These are phyloP conservation scores for Crucihimalaya himalaica DNA, from an alignment of 345 rosid species.

Conservation along the genomic window DNA sequence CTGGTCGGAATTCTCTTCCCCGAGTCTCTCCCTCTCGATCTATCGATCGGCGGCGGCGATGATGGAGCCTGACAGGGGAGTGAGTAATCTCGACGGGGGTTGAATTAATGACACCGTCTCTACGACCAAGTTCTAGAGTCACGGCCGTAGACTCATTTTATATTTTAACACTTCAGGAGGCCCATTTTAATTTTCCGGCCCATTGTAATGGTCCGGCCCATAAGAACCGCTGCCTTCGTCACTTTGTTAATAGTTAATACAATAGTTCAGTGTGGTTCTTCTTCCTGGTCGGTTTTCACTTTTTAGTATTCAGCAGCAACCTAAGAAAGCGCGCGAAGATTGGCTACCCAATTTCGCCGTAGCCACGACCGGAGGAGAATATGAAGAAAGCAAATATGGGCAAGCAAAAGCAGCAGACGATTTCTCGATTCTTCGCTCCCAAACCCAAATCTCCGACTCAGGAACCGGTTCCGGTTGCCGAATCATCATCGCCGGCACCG, in stretches of 20 bases:
- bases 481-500: conserved; percentile 44
- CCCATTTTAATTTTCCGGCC: background rate
- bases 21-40: background rate
- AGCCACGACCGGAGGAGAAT: conserved; percentile 6
- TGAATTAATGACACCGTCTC: background rate
- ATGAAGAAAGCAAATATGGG: conserved; percentile 49
- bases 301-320: background rate
- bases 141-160: background rate
- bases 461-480: conserved; percentile 26
- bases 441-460: conserved; percentile 55
- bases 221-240: background rate
- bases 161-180: background rate
- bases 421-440: conserved; percentile 89
- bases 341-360: conserved; percentile 19
- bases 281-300: background rate
- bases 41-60: conserved; percentile 4
- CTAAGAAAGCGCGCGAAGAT: conserved; percentile 39
- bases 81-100: conserved; percentile 11
- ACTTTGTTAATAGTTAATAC: background rate
- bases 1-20: background rate
- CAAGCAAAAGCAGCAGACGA: conserved; percentile 76
- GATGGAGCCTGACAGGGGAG: conserved; percentile 13
- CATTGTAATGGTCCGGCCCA: conserved; percentile 5
- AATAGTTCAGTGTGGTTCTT: background rate
- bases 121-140: conserved; percentile 1